Conservation (phyloP, 2,329 filamentous ascomycete species). For the Didymella lethalis region DNA sequence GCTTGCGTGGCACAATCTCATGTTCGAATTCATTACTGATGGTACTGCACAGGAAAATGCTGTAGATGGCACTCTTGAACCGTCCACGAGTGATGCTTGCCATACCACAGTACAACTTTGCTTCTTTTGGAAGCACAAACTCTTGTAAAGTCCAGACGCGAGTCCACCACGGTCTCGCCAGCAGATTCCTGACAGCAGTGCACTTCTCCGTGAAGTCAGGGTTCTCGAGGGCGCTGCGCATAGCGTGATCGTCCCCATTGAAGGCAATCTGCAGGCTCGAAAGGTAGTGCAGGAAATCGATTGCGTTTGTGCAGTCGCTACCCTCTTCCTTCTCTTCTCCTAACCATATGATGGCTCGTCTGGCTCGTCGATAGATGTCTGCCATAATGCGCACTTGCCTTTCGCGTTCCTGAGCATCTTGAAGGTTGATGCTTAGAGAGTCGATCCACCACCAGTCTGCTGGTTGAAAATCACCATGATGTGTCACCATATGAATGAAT, state of each 20-base stretch:
- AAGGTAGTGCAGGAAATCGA: slow-evolving; percentile 37
- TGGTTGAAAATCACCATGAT: slow-evolving; percentile 31
- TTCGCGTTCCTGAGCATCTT: slow-evolving; percentile 36
- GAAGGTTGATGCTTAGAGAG: slow-evolving; percentile 41
- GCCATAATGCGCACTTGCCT: slow-evolving; percentile 46
- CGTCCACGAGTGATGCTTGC: slow-evolving; percentile 34
- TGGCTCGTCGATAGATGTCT: slow-evolving; percentile 38
- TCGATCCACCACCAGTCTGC: slow-evolving; percentile 47
- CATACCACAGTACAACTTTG: slow-evolving; percentile 37
- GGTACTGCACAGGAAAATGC: slow-evolving; percentile 38
- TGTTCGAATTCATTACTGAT: slow-evolving; percentile 34
- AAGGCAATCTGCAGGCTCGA: slow-evolving; percentile 30
- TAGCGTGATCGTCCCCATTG: slow-evolving; percentile 27
- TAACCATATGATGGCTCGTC: slow-evolving; percentile 37
- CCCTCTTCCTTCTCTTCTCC: slow-evolving; percentile 54
- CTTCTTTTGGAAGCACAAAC: slow-evolving; percentile 40
- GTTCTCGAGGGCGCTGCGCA: slow-evolving; percentile 29
- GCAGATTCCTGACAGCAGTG: slow-evolving; percentile 31
- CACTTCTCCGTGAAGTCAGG: slow-evolving; percentile 31
- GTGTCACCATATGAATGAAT: slow-evolving; percentile 36
- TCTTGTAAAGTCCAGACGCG: slow-evolving; percentile 42
- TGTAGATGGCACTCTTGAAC: slow-evolving; percentile 43
- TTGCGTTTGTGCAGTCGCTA: slow-evolving; percentile 37
- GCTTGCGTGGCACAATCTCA: slow-evolving; percentile 34
- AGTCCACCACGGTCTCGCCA: slow-evolving; percentile 41